Base-by-base conservation (phyloP, 1,284 basidiomycete genomes). In the Pseudozyma thailandica region DNA sequence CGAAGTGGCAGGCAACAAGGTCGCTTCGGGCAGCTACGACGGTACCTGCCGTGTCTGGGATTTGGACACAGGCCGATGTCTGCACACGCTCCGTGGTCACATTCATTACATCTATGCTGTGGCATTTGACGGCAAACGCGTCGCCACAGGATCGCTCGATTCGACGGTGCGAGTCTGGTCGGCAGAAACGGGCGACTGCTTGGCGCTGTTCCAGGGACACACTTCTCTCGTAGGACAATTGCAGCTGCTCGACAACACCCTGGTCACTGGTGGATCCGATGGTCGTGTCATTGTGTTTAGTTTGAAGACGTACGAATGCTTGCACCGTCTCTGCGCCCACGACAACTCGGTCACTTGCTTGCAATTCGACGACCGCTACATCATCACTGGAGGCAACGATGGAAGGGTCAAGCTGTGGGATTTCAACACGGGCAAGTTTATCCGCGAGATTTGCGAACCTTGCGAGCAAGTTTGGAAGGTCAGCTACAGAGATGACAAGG, bases 161-260 rank as follows among this genome's bases (percentile, higher is more conserved):
- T 76, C 77, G 35, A 82, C 80, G 16, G 79, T 82, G 28, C 75
- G 81, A 18, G 76, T 83, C 15, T 83, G 80, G 79, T 68, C 72
- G 6, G 75, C 77, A 20, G 60, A 75, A 16, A 94, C 91, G 0
- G 92, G 97, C 20, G 86, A 90, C 70, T 93, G 92, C 78, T 83
- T 92, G 6, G 93, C 93, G 4, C 87, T 95, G 10, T 87, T 98
- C 0, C 92, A 94, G 83, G 94, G 92, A 2, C 95, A 98, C 83
- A 94, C 93, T 0, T 91, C 92, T 3, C 90, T 98, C 50, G 93
- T 98, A 9, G 95, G 94, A 69, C 92, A 95, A 81, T 86, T 98
- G 23, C 94, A 96, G 82, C 87, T 98, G 46, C 89, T 88, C 3
- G 87, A 87, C 53, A 78, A 81, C 25, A 85, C 90, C 26, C 89